These are phyloP conservation scores for Penicillium verhagenii DNA, from an alignment of 495 filamentous ascomycete genomes.

Conservation along the genomic window DNA sequence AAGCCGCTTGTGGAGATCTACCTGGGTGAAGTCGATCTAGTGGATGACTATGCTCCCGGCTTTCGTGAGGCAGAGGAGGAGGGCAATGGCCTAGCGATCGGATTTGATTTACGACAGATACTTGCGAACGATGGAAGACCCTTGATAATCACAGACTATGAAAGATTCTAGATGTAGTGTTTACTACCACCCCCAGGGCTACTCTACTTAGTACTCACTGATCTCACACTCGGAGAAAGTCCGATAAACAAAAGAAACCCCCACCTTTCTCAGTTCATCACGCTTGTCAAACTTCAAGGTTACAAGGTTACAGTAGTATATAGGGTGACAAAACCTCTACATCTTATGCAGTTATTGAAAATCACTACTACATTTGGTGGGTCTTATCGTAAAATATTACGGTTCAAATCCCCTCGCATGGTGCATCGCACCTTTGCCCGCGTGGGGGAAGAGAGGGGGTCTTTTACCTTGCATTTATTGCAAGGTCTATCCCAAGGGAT, in stretches of 20 bases:
- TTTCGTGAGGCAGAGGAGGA: slow-evolving; percentile 8
- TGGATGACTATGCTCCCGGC: slow-evolving; percentile 8
- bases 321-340: too few relatives aligned
- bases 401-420: neutral
- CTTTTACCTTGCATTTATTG: neutral
- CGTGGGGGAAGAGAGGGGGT: too few relatives aligned
- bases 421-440: neutral
- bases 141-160: neutral
- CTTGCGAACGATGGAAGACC: slow-evolving; percentile 7
- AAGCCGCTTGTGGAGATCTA: slow-evolving; percentile 5
- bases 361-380: neutral
- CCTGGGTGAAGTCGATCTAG: slow-evolving; percentile 1
- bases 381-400: neutral
- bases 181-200: too few relatives aligned
- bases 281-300: too few relatives aligned
- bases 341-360: neutral
- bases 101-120: slow-evolving; percentile 8
- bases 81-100: slow-evolving; percentile 9
- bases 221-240: neutral
- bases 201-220: too few relatives aligned
- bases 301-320: neutral
- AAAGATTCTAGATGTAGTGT: neutral
- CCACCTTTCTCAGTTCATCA: too few relatives aligned
- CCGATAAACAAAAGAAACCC: neutral
- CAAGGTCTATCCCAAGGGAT: neutral